A percentile compares a stretch with the other conserved stretches of the same genome.
Evolutionary conservation across 2,329 filamentous ascomycete genomes (phyloP).

Genomic region (Epichloe aotearoae): DNA sequence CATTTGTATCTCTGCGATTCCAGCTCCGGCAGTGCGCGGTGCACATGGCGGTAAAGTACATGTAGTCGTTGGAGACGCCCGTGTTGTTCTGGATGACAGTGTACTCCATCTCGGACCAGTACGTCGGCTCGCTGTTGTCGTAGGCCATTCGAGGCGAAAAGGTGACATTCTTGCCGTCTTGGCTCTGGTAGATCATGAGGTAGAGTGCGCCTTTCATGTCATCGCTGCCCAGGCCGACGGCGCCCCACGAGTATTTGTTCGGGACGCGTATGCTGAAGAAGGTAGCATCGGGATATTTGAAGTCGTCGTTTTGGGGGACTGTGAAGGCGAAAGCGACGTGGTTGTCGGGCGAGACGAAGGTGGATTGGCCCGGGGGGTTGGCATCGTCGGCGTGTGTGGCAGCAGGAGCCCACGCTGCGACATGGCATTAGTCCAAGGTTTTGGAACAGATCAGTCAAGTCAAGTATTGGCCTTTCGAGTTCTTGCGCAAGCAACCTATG

Average conservation of each 20-base stretch:
- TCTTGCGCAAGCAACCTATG: neutral
- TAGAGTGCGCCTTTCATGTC: constrained; percentile 40
- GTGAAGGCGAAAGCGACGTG: constrained; percentile 36
- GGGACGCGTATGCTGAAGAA: constrained; percentile 42
- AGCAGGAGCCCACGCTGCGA: constrained; percentile 12
- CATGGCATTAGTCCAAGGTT: neutral
- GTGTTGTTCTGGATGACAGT: constrained; percentile 30
- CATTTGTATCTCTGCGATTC: constrained; percentile 18
- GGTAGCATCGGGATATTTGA: constrained; percentile 23
- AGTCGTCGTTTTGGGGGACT: constrained; percentile 30
- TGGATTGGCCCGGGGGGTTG: constrained; percentile 22
- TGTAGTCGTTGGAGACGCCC: constrained; percentile 30
- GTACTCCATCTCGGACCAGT: constrained; percentile 29
- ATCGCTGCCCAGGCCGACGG: constrained; percentile 38
- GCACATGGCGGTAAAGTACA: constrained; percentile 39
- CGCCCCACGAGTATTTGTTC: constrained; percentile 34
- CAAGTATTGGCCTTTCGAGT: neutral
- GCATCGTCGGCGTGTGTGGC: constrained; percentile 15
- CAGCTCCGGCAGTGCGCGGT: constrained; percentile 36
- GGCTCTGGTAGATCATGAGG: constrained; percentile 39
- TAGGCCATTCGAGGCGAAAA: constrained; percentile 39
- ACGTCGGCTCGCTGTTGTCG: constrained; percentile 38
- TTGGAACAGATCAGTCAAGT: neutral
- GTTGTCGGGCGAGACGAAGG: constrained; percentile 30
- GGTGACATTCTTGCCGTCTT: constrained; percentile 34